Evolutionary conservation across 768 basidiomycete genomes (phyloP).

Genomic region (Scleroderma bovista): DNA sequence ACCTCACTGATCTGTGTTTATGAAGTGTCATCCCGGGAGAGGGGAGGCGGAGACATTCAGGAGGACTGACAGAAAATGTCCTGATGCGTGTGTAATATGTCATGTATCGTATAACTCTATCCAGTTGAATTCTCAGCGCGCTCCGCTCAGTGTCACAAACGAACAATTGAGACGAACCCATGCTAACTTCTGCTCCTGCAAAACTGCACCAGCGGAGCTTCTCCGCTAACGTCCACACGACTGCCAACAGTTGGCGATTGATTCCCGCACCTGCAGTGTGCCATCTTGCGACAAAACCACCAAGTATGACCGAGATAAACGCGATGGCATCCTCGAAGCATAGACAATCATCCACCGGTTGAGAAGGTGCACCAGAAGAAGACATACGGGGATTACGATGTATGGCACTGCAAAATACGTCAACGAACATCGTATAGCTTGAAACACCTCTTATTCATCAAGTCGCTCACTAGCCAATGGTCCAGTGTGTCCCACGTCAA

Average conservation of each 20-base stretch:
- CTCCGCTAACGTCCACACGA: constrained; percentile 29
- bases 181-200: constrained; percentile 34
- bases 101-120: no score
- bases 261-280: constrained; percentile 38
- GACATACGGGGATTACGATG: constrained; percentile 53
- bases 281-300: constrained; percentile 71
- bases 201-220: constrained; percentile 33
- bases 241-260: constrained; percentile 34
- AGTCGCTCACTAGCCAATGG: constrained; percentile 32
- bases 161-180: constrained; percentile 29
- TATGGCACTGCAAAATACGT: constrained; percentile 42
- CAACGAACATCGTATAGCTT: constrained; percentile 6
- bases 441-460: constrained; percentile 25
- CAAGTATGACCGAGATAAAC: constrained; percentile 78
- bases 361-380: constrained; percentile 83
- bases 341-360: constrained; percentile 94
- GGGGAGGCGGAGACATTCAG: no score
- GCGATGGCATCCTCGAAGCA: constrained; percentile 98
- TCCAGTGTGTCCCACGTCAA: constrained; percentile 36
- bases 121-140: no score
- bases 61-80: no score
- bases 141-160: neutral
- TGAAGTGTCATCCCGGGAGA: no score
- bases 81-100: no score
- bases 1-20: no score